Evolutionary conservation across 2,329 filamentous ascomycete species (phyloP).

Genomic region (Hyphodiscus sp.): DNA sequence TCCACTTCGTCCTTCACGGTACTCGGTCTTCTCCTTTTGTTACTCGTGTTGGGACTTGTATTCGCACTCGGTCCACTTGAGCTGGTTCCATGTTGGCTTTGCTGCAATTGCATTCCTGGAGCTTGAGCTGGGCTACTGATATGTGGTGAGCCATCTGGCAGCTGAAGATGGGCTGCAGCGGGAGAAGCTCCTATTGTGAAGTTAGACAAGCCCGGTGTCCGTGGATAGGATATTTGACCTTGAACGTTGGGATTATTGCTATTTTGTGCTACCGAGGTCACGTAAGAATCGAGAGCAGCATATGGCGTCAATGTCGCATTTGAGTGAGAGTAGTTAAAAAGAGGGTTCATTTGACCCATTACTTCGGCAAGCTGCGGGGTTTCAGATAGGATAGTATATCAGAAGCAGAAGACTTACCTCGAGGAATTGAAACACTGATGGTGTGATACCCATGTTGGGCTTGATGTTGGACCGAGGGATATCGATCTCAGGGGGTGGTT

Average conservation of each 20-base stretch:
- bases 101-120: conserved; percentile 59
- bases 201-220: conserved; percentile 27
- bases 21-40: conserved; percentile 34
- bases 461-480: conserved; percentile 55
- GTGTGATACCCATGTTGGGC: conserved; percentile 50
- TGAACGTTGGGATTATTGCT: conserved; percentile 13
- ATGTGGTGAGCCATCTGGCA: conserved; percentile 54
- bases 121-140: conserved; percentile 55
- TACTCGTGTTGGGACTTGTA: conserved; percentile 39
- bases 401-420: conserved; percentile 39
- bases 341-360: conserved; percentile 58
- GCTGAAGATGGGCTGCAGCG: conserved; percentile 50
- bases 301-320: conserved; percentile 51
- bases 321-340: conserved; percentile 52
- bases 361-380: conserved; percentile 54
- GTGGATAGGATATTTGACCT: conserved; percentile 21
- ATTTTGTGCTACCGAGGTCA: conserved; percentile 37
- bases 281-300: conserved; percentile 54
- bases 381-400: conserved; percentile 21
- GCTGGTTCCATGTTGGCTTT: conserved; percentile 61
- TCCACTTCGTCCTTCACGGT: conserved; percentile 33
- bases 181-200: conserved; percentile 56
- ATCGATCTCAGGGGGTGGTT: conserved; percentile 52
- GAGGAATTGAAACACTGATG: conserved; percentile 56
- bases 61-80: conserved; percentile 62